A percentile compares a stretch with the other conserved stretches of the same genome.
Evolutionary conservation across 768 basidiomycete species (phyloP).

Genomic region (Mrakia hoshinonis): DNA sequence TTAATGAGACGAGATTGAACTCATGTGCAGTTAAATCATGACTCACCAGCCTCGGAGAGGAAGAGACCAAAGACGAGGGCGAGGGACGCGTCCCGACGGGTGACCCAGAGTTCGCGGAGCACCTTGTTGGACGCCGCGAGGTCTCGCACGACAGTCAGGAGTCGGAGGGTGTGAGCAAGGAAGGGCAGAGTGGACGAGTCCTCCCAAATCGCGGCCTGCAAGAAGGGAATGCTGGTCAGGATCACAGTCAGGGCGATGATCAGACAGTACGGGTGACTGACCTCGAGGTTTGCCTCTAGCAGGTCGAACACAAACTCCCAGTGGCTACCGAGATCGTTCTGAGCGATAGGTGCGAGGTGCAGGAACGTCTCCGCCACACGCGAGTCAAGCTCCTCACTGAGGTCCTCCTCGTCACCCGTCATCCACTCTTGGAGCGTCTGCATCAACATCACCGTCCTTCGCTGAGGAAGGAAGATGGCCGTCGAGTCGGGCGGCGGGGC

Average conservation of each 20-base stretch:
- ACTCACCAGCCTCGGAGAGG: constrained; percentile 50
- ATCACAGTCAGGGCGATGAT: background rate
- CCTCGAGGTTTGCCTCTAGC: constrained; percentile 80
- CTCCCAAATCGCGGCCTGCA: constrained; percentile 41
- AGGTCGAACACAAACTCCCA: constrained; percentile 92
- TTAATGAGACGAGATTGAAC: too few species aligned
- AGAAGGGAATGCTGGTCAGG: background rate
- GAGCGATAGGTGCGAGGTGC: constrained; percentile 74
- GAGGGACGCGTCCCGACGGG: constrained; percentile 50
- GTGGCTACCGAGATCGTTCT: constrained; percentile 74
- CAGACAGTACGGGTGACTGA: constrained; percentile 40
- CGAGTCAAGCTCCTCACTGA: constrained; percentile 70
- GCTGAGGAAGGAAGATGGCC: constrained; percentile 72
- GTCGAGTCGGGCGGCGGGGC: constrained; percentile 74
- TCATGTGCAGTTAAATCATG: background rate
- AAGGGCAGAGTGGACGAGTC: constrained; percentile 49
- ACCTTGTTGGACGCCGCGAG: constrained; percentile 62
- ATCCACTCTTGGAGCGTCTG: constrained; percentile 82
- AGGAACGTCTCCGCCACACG: constrained; percentile 64
- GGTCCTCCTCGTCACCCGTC: constrained; percentile 48
- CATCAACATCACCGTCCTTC: constrained; percentile 74
- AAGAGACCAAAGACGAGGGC: constrained; percentile 57
- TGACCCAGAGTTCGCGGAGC: constrained; percentile 61
- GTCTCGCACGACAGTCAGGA: constrained; percentile 63
- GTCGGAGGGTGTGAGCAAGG: constrained; percentile 59